Evolutionary conservation across 2,329 filamentous ascomycete genomes (phyloP).

Genomic region (Ceratocystis colombiana): DNA sequence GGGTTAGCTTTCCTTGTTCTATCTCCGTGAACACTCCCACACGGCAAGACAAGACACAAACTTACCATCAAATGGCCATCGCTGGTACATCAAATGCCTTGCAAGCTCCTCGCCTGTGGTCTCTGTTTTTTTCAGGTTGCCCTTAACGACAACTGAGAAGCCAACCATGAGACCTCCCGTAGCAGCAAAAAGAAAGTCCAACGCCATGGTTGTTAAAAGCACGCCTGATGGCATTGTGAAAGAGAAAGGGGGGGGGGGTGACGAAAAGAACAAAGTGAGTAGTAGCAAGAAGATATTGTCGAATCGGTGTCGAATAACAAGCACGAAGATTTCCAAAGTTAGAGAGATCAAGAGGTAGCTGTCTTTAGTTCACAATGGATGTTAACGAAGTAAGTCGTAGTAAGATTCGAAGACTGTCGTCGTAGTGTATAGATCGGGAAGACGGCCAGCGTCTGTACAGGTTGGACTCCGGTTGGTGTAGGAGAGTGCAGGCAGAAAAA

Average conservation of each 20-base stretch:
- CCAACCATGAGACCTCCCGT: conserved; percentile 47
- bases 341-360: neutral
- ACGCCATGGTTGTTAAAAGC: conserved; percentile 40
- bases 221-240: conserved; percentile 46
- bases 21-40: neutral
- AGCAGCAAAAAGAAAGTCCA: conserved; percentile 43
- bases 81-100: conserved; percentile 43
- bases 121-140: conserved; percentile 37
- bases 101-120: conserved; percentile 39
- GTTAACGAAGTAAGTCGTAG: neutral
- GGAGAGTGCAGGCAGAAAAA: conserved; percentile 3
- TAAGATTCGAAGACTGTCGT: neutral
- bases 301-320: too few relatives aligned
- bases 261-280: too few relatives aligned
- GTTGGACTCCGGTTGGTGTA: neutral
- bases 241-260: neutral
- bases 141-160: conserved; percentile 45
- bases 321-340: neutral
- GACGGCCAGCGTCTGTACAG: conserved; percentile 19
- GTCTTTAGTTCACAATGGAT: neutral
- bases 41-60: conserved; percentile 29
- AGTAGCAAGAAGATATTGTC: neutral
- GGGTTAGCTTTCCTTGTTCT: conserved; percentile 15
- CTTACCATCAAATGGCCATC: conserved; percentile 41
- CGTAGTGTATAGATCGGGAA: neutral